phyloP scores from a whole-genome alignment of 2,329 filamentous ascomycete species.

The Ascochyta clinopodiicola region DNA sequence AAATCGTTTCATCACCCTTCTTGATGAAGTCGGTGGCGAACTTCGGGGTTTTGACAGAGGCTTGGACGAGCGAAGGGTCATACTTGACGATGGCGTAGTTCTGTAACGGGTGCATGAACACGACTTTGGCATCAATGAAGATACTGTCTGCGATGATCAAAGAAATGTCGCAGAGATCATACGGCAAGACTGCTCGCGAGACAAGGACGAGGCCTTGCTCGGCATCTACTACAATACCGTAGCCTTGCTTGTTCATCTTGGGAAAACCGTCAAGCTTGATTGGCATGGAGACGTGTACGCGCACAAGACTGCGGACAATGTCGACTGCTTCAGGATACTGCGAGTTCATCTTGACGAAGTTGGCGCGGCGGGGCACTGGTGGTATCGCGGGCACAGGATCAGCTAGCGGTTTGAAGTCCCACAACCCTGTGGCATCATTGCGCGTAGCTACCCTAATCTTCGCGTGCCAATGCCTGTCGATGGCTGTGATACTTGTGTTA shows the following conservation, averaged over 20 bases:
- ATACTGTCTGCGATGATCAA: constrained; percentile 97
- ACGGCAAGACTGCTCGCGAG: constrained; percentile 91
- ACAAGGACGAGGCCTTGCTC: constrained; percentile 95
- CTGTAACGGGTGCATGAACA: constrained; percentile 95
- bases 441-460: constrained; percentile 93
- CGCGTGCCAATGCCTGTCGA: constrained; percentile 94
- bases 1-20: constrained; percentile 92
- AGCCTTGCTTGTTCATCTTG: constrained; percentile 90
- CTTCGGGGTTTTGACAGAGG: constrained; percentile 87
- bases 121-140: constrained; percentile 89
- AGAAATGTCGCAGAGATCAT: constrained; percentile 94
- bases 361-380: constrained; percentile 76
- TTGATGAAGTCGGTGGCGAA: constrained; percentile 83
- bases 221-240: constrained; percentile 96
- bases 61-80: constrained; percentile 89
- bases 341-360: constrained; percentile 90
- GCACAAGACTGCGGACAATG: constrained; percentile 92
- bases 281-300: constrained; percentile 90
- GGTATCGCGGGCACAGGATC: constrained; percentile 78
- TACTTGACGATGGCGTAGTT: constrained; percentile 98
- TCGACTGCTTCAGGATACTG: constrained; percentile 90
- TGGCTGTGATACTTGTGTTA: constrained; percentile 88
- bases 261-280: constrained; percentile 98
- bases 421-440: constrained; percentile 87
- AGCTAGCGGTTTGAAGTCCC: constrained; percentile 90